phyloP scores from a whole-genome alignment of 257 asterid genomes.

The Pogostemon cablin region DNA sequence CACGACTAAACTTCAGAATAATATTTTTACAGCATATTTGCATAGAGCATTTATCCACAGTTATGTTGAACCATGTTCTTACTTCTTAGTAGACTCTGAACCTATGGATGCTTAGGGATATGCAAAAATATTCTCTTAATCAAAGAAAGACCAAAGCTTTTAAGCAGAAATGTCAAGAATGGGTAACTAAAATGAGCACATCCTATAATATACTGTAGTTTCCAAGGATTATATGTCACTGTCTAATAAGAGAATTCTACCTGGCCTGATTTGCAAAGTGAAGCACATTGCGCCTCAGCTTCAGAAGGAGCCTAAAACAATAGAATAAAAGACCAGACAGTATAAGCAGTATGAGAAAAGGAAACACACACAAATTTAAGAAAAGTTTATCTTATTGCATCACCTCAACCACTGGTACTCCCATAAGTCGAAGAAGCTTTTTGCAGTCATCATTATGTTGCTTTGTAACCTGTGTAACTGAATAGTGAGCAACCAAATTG shows the following conservation, averaged over 20 bases:
- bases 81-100: slow-evolving; percentile 16
- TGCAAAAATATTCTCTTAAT: not conserved
- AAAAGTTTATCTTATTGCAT: slow-evolving; percentile 28
- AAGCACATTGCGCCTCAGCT: slow-evolving; percentile 98
- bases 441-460: slow-evolving; percentile 98
- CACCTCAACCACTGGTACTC: slow-evolving; percentile 98
- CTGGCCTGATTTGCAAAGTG: slow-evolving; percentile 78
- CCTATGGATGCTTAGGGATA: slow-evolving; percentile 2
- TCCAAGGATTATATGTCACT: slow-evolving; percentile 3
- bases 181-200: not conserved
- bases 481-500: slow-evolving; percentile 27
- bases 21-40: slow-evolving; percentile 13
- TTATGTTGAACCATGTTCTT: slow-evolving; percentile 17
- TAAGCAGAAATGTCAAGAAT: not conserved
- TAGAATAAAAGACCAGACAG: slow-evolving; percentile 13
- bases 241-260: slow-evolving; percentile 42
- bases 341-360: slow-evolving; percentile 19
- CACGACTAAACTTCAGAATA: slow-evolving; percentile 28
- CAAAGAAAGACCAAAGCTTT: slow-evolving; percentile 5
- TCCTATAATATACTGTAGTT: slow-evolving; percentile 9
- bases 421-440: slow-evolving; percentile 93
- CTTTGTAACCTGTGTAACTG: slow-evolving; percentile 67
- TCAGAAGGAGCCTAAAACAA: slow-evolving; percentile 88
- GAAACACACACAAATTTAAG: slow-evolving; percentile 13
- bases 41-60: not conserved